Conservation (phyloP, 768 basidiomycete genomes). For the Suillus ampliporus region DNA sequence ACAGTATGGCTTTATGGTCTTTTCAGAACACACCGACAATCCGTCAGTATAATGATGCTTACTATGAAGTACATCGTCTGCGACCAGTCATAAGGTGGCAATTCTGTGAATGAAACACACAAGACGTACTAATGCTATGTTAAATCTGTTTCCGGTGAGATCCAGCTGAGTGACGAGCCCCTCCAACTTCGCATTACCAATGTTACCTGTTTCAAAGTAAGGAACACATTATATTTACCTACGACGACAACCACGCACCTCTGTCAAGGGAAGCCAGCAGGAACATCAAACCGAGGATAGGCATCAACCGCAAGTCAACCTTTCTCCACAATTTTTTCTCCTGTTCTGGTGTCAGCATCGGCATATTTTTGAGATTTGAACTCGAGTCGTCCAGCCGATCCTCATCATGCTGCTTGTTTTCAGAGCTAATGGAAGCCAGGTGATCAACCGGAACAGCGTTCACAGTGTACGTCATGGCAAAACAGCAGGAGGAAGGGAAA, state of each 20-base stretch:
- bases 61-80: constrained; percentile 74
- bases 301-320: constrained; percentile 60
- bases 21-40: background rate
- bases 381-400: background rate
- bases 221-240: background rate
- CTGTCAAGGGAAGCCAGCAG: constrained; percentile 67
- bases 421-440: background rate
- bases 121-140: constrained; percentile 63
- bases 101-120: constrained; percentile 12
- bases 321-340: constrained; percentile 60
- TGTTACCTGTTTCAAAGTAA: background rate
- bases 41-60: constrained; percentile 22
- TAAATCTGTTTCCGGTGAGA: constrained; percentile 62
- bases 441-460: background rate
- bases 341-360: constrained; percentile 44
- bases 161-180: constrained; percentile 60
- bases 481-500: background rate
- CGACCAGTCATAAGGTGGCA: background rate
- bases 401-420: background rate
- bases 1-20: constrained; percentile 20
- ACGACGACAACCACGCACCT: constrained; percentile 38
- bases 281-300: constrained; percentile 62
- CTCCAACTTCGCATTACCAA: constrained; percentile 66
- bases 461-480: background rate
- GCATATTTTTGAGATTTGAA: background rate